These are phyloP conservation scores for Arachnomyces sp. DNA, from an alignment of 2,329 filamentous ascomycete species.

Conservation along the genomic window DNA sequence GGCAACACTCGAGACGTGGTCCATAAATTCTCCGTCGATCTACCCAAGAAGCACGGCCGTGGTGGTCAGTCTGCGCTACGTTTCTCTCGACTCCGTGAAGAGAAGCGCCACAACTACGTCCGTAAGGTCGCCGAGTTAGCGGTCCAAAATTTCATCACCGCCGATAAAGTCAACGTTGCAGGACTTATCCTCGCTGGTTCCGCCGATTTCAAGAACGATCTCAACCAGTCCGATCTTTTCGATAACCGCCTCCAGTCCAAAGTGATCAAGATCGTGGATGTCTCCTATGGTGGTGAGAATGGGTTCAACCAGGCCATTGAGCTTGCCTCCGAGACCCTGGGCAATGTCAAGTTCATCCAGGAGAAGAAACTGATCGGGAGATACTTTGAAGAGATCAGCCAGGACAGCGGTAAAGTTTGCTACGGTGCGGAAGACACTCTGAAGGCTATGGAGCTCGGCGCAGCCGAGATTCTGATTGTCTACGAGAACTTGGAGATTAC, in stretches of 20 bases:
- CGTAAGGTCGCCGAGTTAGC: constrained; percentile 96
- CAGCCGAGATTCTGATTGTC: constrained; percentile 87
- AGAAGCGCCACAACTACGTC: constrained; percentile 99
- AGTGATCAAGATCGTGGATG: constrained; percentile 99
- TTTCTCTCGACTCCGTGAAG: constrained; percentile 98
- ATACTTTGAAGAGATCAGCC: constrained; percentile 98
- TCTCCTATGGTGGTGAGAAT: constrained; percentile 98
- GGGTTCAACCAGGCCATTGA: constrained; percentile 99
- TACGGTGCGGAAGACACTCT: constrained; percentile 97
- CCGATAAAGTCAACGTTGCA: constrained; percentile 96
- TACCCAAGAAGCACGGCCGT: constrained; percentile 99
- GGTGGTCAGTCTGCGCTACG: constrained; percentile 98
- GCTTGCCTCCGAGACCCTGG: constrained; percentile 83
- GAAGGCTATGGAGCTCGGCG: constrained; percentile 91
- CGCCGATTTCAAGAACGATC: constrained; percentile 98
- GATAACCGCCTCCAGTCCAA: constrained; percentile 83
- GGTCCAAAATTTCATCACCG: constrained; percentile 97
- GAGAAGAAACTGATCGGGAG: constrained; percentile 99
- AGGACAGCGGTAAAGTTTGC: constrained; percentile 93
- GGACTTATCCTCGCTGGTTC: constrained; percentile 93
- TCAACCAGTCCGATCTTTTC: constrained; percentile 96
- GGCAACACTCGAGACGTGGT: constrained; percentile 95
- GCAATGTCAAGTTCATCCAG: constrained; percentile 99
- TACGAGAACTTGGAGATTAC: constrained; percentile 96
- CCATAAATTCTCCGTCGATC: constrained; percentile 96